Evolutionary conservation across 352 stramenopile genomes (phyloP), one percentile per base, ranked within the genome.

Genomic region (Phytophthora syringae): DNA sequence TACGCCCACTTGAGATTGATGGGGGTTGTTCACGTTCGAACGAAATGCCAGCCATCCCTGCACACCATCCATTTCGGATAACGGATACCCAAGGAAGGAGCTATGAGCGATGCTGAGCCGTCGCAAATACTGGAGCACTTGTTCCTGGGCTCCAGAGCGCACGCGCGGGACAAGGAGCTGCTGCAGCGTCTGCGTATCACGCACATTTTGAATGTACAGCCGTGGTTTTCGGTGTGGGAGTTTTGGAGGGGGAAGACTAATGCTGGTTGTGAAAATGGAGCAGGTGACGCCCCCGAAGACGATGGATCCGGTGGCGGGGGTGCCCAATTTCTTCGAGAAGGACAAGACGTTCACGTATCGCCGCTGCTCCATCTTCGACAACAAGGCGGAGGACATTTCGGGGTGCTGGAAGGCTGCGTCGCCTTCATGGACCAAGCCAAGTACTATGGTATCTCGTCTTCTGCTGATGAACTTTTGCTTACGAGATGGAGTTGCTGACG

Each of bases 281-380:
- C 61, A 94, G 86, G 84, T 94, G 71, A 95, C 87, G 28, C 87
- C 87, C 20, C 67, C 81, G 1, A 88, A 88, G 68, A 92, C 74
- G 24, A 80, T 80, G 54, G 89, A 97, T 58, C 89, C 90, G 7
- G 79, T 85, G 21, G 85, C 89, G 18, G 92, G 92, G 47, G 89
- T 95, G 49, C 89, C 90, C 48, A 97, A 97, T 64, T 98, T 96
- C 61, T 98, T 97, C 61, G 92, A 98, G 60, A 97, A 94, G 48
- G 84, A 95, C 42, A 85, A 82, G 43, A 20, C 42, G 2, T 82
- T 95, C 52, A 92, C 72, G 72, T 90, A 97, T 63, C 79, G 88
- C 18, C 84, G 89, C 28, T 96, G 92, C 30, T 64, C 89, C 12
- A 78, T 97, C 34, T 97, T 93, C 44, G 92, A 98, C 65, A 98